Evolutionary conservation across 2,329 filamentous ascomycete genomes (phyloP).

Genomic region (Neonectria coccinea): DNA sequence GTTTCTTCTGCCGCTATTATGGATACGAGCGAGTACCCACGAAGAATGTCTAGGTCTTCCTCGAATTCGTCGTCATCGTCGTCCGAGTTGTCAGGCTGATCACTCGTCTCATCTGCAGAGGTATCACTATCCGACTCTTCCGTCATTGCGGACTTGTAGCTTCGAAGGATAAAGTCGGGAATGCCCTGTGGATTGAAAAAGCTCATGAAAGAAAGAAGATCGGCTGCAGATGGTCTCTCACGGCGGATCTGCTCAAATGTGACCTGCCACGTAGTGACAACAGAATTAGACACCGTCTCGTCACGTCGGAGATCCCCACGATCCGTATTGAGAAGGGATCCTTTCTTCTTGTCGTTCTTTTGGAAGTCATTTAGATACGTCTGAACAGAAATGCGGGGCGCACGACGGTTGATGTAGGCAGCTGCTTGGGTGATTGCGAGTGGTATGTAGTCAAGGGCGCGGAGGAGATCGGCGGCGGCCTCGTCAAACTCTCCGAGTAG

Average conservation of each 20-base stretch:
- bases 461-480: slow-evolving; percentile 25
- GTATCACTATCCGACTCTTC: neutral
- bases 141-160: neutral
- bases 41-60: neutral
- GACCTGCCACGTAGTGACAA: slow-evolving; percentile 19
- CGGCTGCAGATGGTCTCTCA: neutral
- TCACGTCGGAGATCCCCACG: slow-evolving; percentile 33
- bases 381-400: slow-evolving; percentile 25
- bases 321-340: slow-evolving; percentile 43
- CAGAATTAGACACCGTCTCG: slow-evolving; percentile 14
- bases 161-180: neutral
- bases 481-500: slow-evolving; percentile 14
- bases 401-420: neutral
- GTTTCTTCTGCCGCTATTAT: neutral
- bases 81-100: neutral
- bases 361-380: slow-evolving; percentile 48
- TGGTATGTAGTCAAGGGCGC: neutral
- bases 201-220: slow-evolving; percentile 29
- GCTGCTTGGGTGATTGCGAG: slow-evolving; percentile 45
- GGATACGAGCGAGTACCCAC: slow-evolving; percentile 36
- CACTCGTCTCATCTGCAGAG: neutral
- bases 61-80: neutral
- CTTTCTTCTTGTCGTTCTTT: slow-evolving; percentile 43
- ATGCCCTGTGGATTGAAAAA: slow-evolving; percentile 20
- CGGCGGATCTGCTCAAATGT: slow-evolving; percentile 22